Percentiles rank a stretch among this genome's conserved stretches.
phyloP scores from a whole-genome alignment of 805 yeast species.

The Yarrowia porcina region DNA sequence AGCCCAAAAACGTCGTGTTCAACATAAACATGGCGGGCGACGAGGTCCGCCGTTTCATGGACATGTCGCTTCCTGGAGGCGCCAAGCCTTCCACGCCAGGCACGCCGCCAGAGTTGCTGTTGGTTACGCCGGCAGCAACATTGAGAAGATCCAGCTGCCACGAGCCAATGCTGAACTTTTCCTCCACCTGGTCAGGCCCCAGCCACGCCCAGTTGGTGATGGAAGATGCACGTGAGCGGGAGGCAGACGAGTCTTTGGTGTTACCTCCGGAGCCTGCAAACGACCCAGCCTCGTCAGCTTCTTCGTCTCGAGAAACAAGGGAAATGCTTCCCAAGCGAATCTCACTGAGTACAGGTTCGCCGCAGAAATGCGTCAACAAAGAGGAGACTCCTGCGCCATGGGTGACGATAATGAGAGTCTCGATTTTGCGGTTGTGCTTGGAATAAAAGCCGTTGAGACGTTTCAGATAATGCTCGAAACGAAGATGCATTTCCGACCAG shows the following conservation, averaged over 20 bases:
- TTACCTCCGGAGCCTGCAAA: neutral
- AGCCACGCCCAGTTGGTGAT: conserved; percentile 24
- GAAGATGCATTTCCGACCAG: conserved; percentile 39
- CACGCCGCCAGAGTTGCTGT: neutral
- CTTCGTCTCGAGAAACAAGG: conserved; percentile 8
- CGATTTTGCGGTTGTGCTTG: conserved; percentile 17
- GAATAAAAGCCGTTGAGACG: conserved; percentile 33
- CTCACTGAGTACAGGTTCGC: conserved; percentile 36
- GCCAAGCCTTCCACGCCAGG: neutral
- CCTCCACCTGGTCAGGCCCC: conserved; percentile 21
- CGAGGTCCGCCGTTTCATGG: conserved; percentile 8
- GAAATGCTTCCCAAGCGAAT: conserved; percentile 34
- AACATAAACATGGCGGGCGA: conserved; percentile 25
- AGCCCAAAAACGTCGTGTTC: conserved; percentile 13
- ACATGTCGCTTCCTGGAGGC: neutral
- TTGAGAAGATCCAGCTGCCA: conserved; percentile 17
- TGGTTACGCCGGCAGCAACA: neutral
- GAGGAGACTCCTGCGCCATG: conserved; percentile 44
- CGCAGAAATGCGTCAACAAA: conserved; percentile 36
- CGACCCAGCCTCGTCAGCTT: neutral
- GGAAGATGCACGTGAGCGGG: conserved; percentile 13
- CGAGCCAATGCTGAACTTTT: neutral
- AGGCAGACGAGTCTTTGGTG: neutral
- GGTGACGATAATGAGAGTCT: conserved; percentile 37
- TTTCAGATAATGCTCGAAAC: conserved; percentile 35